Evolutionary conservation across 805 yeast species (phyloP), one percentile per base, ranked within the genome.

Genomic region (Lachancea mirantina): DNA sequence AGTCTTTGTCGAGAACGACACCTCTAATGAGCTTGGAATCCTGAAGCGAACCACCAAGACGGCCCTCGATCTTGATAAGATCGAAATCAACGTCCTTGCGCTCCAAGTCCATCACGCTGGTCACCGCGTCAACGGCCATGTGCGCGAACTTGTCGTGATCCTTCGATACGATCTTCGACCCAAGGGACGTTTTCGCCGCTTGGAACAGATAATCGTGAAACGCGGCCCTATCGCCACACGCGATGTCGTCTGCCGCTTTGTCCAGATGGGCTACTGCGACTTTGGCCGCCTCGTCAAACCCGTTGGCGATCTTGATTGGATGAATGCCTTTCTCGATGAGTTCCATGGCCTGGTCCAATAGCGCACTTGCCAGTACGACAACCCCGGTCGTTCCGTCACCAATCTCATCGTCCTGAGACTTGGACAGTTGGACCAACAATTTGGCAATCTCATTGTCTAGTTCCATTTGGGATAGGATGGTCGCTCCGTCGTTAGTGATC

Each of bases 311-410:
- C 54, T 89, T 81, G 46, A 92, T 85, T 28, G 99, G 98, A 55
- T 92, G 99, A 42, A 92, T 88, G 36, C 97, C 97, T 65, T 84
- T 85, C 53, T 92, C 96, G 45, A 92, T 88, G 42, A 92, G 73
- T 55, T 87, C 96, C 36, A 82, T 62, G 3, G 98, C 96, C 64
- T 92, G 95, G 58, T 89, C 96, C 38, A 92, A 68, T 43, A 92
- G 67, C 2, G 97, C 94, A 45, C 95, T 83, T 1, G 98, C 97
- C 32, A 92, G 67, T 2, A 92, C 97, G 34, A 92, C 97, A 18
- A 92, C 99, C 55, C 97, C 97, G 4, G 99, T 92, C 18, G 99
- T 92, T 54, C 98, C 98, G 59, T 89, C 98, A 36, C 98, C 98
- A 56, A 89, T 85, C 64, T 89, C 97, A 57, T 92, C 96, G 60